Base-by-base conservation (phyloP, 441 rosid species). In the Adansonia madagascariensis region DNA sequence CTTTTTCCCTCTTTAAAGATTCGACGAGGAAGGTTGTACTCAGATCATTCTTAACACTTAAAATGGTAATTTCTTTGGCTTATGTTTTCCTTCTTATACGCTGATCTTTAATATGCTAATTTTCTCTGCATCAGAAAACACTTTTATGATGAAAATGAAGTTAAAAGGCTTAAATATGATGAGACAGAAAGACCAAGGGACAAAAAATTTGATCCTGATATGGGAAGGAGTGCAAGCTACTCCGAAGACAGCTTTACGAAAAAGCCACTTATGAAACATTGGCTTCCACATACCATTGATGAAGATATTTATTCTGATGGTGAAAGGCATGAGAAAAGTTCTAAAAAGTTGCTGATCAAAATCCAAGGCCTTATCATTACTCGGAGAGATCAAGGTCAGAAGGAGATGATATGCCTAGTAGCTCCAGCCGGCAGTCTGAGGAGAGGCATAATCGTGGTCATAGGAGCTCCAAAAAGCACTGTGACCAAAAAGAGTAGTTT, bases 301-400 rank as follows among this genome's bases (percentile, higher is more conserved):
- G 74, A 79, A 46, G 81, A 75, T 67, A 56, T 4, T 67, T 9
- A 24, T 56, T 73, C 73, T n/a, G 65, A 57, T 66, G 78, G 76
- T 64, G 80, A 57, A 55, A 80, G 77, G 47, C 77, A 60, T 66
- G 71, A 65, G 24, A 80, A 68, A 74, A 71, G 59, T 83, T 60
- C 71, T 63, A 52, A 14, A 52, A 14, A 41, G 47, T 55, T 80
- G 57, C 74, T 39, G 74, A 20, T 60, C 77, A 80, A 69, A 77
- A 75, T 62, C 46, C 17, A n/a, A 79, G 63, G 76, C 61, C 68
- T 6, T 70, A 71, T 71, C 67, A 12, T 75, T 76, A 35, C 39
- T 75, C 62, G 15, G 82, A 83, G 75, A 80, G 81, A 70, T 85
- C 85, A 63, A 83, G 77, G 77, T 85, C 89, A 11, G 86, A 82